A percentile compares a stretch with the other conserved stretches of the same genome.
phyloP scores from a whole-genome alignment of 2,329 filamentous ascomycete genomes.

The Falciphora oryzae region DNA sequence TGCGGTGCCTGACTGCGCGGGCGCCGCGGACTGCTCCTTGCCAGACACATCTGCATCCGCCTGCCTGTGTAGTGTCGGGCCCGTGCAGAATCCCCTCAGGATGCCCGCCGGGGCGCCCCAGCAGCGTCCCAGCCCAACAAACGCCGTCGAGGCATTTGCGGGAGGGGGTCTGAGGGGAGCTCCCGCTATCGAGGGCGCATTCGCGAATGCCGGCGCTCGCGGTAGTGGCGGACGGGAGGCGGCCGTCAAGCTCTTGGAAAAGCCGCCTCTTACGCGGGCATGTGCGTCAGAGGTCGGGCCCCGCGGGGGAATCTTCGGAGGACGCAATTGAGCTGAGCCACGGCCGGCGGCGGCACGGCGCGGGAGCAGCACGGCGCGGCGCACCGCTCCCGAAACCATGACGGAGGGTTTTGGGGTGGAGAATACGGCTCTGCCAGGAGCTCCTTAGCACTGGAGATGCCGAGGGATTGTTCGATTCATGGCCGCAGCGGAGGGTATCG shows the following conservation, averaged over 20 bases:
- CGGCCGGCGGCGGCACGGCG: slow-evolving; percentile 30
- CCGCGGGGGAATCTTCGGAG: neutral
- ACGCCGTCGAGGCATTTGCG: slow-evolving; percentile 1
- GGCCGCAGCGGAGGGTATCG: slow-evolving; percentile 2
- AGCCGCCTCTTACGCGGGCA: neutral
- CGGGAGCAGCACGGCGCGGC: slow-evolving; percentile 42
- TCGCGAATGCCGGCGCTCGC: neutral
- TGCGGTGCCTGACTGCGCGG: neutral
- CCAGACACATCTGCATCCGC: slow-evolving; percentile 7
- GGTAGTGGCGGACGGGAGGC: neutral
- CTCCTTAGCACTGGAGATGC: slow-evolving; percentile 7
- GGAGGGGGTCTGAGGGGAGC: neutral
- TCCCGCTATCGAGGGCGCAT: neutral
- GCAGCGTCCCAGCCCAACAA: slow-evolving; percentile 5
- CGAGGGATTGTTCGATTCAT: slow-evolving; percentile 8
- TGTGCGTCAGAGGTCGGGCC: neutral
- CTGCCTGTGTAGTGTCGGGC: slow-evolving; percentile 16
- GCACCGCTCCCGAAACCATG: slow-evolving; percentile 45
- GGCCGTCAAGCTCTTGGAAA: neutral
- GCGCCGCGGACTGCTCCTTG: slow-evolving; percentile 11
- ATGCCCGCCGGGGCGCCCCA: slow-evolving; percentile 17
- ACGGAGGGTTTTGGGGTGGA: slow-evolving; percentile 17
- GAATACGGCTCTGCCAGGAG: neutral
- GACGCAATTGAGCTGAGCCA: slow-evolving; percentile 13
- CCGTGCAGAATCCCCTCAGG: slow-evolving; percentile 22